phyloP scores from a whole-genome alignment of 78 protist species.

The Andalucia godoyi region DNA sequence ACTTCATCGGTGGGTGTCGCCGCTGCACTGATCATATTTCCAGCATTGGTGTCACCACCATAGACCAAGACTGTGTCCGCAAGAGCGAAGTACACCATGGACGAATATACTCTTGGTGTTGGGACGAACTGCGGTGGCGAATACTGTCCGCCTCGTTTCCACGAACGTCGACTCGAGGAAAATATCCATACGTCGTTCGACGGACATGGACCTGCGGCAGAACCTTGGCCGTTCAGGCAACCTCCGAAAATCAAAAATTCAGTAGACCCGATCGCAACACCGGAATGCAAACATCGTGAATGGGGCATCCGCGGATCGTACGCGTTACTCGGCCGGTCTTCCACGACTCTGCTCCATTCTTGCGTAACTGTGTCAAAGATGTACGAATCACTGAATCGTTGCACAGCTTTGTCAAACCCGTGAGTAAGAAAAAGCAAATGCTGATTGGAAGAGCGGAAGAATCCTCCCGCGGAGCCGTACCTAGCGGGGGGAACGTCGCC shows the following conservation, averaged over 20 bases:
- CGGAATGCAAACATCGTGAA: background rate
- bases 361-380: no score
- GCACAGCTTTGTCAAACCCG: no score
- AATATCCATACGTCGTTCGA: background rate
- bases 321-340: no score
- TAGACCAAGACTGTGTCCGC: background rate
- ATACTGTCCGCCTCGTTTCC: no score
- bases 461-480: no score
- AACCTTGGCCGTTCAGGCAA: background rate
- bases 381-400: no score
- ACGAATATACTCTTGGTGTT: background rate
- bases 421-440: no score
- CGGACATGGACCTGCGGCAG: background rate
- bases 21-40: background rate
- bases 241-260: background rate
- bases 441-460: no score
- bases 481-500: no score
- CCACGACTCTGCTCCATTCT: no score
- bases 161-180: background rate
- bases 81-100: background rate
- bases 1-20: background rate
- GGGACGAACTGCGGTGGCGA: background rate
- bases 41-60: background rate
- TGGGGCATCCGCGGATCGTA: background rate
- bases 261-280: background rate